Conservation (phyloP, 805 yeast genomes). For the Candida bentonensis region DNA sequence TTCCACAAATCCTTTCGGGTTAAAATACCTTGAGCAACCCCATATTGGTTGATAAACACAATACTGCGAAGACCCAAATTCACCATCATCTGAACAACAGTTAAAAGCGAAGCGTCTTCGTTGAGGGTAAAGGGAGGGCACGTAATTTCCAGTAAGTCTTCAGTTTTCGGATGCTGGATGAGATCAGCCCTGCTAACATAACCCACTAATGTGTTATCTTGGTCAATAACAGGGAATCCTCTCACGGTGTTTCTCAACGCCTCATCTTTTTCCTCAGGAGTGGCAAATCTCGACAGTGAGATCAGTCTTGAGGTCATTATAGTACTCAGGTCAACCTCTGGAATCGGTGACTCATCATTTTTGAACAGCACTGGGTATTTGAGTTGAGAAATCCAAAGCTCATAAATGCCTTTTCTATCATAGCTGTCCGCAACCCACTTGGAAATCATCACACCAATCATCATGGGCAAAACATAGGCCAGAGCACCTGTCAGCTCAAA, state of each 20-base stretch:
- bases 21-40: constrained; percentile 24
- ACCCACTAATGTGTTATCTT: constrained; percentile 27
- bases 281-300: constrained; percentile 13
- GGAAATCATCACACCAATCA: constrained; percentile 68
- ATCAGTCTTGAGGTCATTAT: constrained; percentile 20
- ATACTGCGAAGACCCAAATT: constrained; percentile 24
- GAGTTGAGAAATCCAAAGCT: constrained; percentile 33
- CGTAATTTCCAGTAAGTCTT: constrained; percentile 13
- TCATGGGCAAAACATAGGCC: constrained; percentile 69
- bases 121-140: constrained; percentile 19
- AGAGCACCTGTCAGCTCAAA: constrained; percentile 82
- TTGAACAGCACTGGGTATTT: constrained; percentile 30
- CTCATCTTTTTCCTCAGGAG: constrained; percentile 22
- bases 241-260: constrained; percentile 18
- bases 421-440: constrained; percentile 58
- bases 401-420: constrained; percentile 46
- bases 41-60: constrained; percentile 16
- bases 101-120: constrained; percentile 20
- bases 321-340: constrained; percentile 23
- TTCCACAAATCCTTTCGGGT: constrained; percentile 23
- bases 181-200: constrained; percentile 24
- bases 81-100: constrained; percentile 26
- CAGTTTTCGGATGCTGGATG: constrained; percentile 4
- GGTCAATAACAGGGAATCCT: constrained; percentile 33
- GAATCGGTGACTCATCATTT: constrained; percentile 27